Evolutionary conservation across 805 yeast genomes (phyloP).

Genomic region (Kluyveromyces wickerhamii): DNA sequence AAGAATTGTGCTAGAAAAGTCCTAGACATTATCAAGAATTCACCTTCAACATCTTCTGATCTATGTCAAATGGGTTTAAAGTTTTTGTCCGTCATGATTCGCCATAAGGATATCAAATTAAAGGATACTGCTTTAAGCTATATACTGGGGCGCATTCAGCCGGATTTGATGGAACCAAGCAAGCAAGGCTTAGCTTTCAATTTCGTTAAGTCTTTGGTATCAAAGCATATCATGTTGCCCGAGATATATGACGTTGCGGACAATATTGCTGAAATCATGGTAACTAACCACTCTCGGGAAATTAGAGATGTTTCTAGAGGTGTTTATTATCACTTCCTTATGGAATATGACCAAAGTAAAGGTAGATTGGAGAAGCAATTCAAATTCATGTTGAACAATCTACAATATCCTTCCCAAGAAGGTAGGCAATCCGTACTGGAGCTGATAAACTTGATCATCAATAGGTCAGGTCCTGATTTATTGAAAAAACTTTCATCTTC

Average conservation of each 20-base stretch:
- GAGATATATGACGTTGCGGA: constrained; percentile 89
- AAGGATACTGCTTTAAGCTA: constrained; percentile 69
- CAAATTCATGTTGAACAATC: constrained; percentile 68
- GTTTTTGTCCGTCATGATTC: constrained; percentile 61
- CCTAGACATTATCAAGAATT: constrained; percentile 57
- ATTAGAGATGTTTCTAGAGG: constrained; percentile 81
- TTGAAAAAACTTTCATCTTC: constrained; percentile 58
- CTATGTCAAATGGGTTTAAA: constrained; percentile 73
- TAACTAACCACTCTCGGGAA: constrained; percentile 76
- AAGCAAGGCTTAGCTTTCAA: constrained; percentile 84
- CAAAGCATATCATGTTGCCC: constrained; percentile 67
- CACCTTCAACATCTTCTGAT: constrained; percentile 71
- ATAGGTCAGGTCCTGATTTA: constrained; percentile 54
- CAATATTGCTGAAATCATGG: constrained; percentile 71
- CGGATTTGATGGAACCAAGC: constrained; percentile 85
- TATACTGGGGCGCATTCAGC: constrained; percentile 61
- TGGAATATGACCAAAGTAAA: constrained; percentile 91
- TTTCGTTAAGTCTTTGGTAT: constrained; percentile 69
- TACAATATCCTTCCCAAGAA: constrained; percentile 73
- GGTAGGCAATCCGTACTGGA: constrained; percentile 93
- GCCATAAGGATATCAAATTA: constrained; percentile 59
- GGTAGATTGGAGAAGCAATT: constrained; percentile 79
- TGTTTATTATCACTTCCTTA: constrained; percentile 73
- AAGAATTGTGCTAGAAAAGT: constrained; percentile 53
- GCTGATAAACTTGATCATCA: constrained; percentile 59